Percentiles rank a stretch among this genome's conserved stretches.
Evolutionary conservation across 306 rosid species (phyloP).

Genomic region (Ziziphus jujuba): DNA sequence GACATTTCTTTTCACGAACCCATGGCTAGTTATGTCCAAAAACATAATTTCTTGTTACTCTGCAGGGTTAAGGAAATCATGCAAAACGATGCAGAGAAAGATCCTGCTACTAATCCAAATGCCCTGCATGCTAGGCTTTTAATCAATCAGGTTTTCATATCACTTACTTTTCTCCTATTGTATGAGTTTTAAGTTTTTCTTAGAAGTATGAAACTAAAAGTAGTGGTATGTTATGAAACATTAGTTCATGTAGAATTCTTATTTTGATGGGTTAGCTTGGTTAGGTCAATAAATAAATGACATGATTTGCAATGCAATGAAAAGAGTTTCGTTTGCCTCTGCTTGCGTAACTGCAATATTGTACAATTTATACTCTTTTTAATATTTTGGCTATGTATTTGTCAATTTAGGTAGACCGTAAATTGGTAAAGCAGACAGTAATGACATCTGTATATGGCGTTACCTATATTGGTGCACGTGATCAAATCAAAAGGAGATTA

Average conservation of each 20-base stretch:
- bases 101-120: slow-evolving; percentile 65
- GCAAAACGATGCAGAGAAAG: slow-evolving; percentile 68
- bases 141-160: slow-evolving; percentile 64
- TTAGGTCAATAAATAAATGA: background rate
- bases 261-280: slow-evolving; percentile 11
- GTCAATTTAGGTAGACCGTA: slow-evolving; percentile 78
- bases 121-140: slow-evolving; percentile 69
- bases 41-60: slow-evolving; percentile 25
- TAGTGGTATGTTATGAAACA: background rate
- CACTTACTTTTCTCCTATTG: slow-evolving; percentile 13
- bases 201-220: background rate
- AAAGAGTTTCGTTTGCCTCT: background rate
- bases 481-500: slow-evolving; percentile 81
- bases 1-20: too few species aligned
- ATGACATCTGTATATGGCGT: slow-evolving; percentile 99
- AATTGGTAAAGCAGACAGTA: slow-evolving; percentile 96
- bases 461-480: slow-evolving; percentile 90
- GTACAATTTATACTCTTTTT: slow-evolving; percentile 1
- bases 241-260: slow-evolving; percentile 9
- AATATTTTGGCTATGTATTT: slow-evolving; percentile 5
- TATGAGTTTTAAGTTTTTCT: slow-evolving; percentile 11
- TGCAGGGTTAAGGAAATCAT: slow-evolving; percentile 92
- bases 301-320: slow-evolving; percentile 8
- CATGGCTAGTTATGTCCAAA: background rate
- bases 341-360: background rate